Percentiles rank a stretch among this genome's conserved stretches.
Conservation (phyloP, 805 yeast genomes). For the Metschnikowia santaceciliae region DNA sequence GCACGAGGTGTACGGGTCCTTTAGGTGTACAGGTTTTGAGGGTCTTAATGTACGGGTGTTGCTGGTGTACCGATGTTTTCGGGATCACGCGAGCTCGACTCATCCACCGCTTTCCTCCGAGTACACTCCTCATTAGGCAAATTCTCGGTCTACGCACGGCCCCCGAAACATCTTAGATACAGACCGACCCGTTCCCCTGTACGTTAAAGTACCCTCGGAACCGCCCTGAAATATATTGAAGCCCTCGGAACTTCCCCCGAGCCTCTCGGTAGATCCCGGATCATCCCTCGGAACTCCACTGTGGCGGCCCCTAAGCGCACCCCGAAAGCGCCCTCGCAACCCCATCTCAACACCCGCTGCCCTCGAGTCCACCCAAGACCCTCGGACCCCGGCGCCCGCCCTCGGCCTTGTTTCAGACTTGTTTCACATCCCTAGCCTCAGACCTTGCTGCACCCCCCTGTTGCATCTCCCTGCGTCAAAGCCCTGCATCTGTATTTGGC, state of each 20-base stretch:
- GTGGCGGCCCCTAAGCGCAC: background rate
- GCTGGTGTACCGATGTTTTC: background rate
- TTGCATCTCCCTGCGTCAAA: background rate
- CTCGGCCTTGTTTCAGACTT: background rate
- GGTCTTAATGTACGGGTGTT: too few relatives aligned
- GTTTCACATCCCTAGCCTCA: background rate
- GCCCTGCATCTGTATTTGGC: background rate
- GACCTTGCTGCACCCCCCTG: background rate
- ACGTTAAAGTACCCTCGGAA: background rate
- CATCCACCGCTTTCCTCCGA: background rate
- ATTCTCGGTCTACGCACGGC: conserved; percentile 1
- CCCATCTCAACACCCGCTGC: too few relatives aligned
- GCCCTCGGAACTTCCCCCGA: background rate
- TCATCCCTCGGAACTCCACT: background rate
- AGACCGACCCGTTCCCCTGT: too few relatives aligned
- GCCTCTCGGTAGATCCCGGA: background rate
- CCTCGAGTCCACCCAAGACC: too few relatives aligned
- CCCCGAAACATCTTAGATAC: background rate
- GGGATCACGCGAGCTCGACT: background rate
- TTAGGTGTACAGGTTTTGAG: background rate
- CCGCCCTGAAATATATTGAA: too few relatives aligned
- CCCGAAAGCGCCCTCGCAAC: background rate
- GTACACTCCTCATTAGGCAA: conserved; percentile 2
- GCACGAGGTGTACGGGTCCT: background rate
- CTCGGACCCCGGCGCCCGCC: background rate